These are phyloP conservation scores for Plectosphaerella cucumerina DNA, from an alignment of 2,329 filamentous ascomycete species.

Conservation along the genomic window DNA sequence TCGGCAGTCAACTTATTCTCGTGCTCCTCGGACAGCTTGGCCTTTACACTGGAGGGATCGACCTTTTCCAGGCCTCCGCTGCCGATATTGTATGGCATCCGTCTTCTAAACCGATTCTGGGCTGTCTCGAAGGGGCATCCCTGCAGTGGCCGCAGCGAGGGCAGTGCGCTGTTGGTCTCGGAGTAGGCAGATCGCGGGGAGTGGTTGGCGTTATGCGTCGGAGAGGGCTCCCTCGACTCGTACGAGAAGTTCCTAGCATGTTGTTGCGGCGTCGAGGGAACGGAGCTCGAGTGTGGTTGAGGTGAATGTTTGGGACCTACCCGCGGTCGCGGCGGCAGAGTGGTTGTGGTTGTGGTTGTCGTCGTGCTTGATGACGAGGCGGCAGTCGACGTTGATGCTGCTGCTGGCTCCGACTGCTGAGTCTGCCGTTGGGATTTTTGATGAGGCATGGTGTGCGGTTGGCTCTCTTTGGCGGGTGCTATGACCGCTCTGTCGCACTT, in stretches of 20 bases:
- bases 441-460: conserved; percentile 42
- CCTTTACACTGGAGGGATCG: conserved; percentile 68
- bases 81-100: conserved; percentile 91
- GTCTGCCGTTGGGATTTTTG: conserved; percentile 29
- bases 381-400: conserved; percentile 12
- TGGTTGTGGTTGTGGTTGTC: conserved; percentile 7
- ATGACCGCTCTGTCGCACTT: conserved; percentile 60
- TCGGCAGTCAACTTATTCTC: conserved; percentile 73
- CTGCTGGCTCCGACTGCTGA: conserved; percentile 15
- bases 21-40: conserved; percentile 65
- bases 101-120: conserved; percentile 72
- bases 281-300: conserved; percentile 70
- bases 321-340: conserved; percentile 16
- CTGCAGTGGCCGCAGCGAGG: conserved; percentile 59
- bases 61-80: conserved; percentile 70
- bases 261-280: conserved; percentile 90
- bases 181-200: conserved; percentile 89
- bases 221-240: conserved; percentile 74
- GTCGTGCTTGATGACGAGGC: conserved; percentile 21
- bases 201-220: conserved; percentile 69
- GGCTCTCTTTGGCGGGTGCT: conserved; percentile 48
- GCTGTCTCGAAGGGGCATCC: conserved; percentile 88
- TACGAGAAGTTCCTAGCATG: conserved; percentile 79
- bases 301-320: conserved; percentile 18
- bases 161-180: conserved; percentile 73